Percentiles rank a stretch among this genome's conserved stretches.
Conservation (phyloP, 2,329 filamentous ascomycete species). For the Ceratocystis eucalypticola region DNA sequence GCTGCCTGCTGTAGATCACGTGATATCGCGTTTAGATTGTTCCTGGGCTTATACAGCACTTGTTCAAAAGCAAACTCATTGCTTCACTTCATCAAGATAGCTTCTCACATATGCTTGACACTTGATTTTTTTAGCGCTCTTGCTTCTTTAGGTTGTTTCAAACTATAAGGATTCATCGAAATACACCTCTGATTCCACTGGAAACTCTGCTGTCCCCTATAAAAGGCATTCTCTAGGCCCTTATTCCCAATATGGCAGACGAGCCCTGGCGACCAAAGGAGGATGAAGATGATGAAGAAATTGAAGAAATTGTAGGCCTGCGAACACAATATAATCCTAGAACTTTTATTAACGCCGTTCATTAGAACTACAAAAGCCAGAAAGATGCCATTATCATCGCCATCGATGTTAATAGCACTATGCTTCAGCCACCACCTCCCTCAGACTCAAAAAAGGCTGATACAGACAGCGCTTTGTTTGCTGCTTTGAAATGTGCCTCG, state of each 20-base stretch:
- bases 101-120: too few relatives aligned
- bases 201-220: background rate
- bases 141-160: too few relatives aligned
- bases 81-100: too few relatives aligned
- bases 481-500: constrained; percentile 87
- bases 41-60: background rate
- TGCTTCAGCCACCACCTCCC: constrained; percentile 56
- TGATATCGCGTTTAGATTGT: background rate
- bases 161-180: too few relatives aligned
- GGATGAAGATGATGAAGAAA: constrained; percentile 47
- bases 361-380: constrained; percentile 70
- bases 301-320: constrained; percentile 47
- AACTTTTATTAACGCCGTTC: constrained; percentile 10
- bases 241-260: constrained; percentile 1
- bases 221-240: background rate
- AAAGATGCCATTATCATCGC: constrained; percentile 98
- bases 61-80: background rate
- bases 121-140: too few relatives aligned
- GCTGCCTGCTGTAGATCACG: background rate
- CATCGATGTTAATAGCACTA: constrained; percentile 80
- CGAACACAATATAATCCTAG: background rate
- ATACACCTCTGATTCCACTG: background rate
- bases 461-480: constrained; percentile 62
- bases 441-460: constrained; percentile 61
- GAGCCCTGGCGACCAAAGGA: constrained; percentile 22